A percentile compares a stretch with the other conserved stretches of the same genome.
Conservation (phyloP, 116 monocot species). For the Zostera marina region DNA sequence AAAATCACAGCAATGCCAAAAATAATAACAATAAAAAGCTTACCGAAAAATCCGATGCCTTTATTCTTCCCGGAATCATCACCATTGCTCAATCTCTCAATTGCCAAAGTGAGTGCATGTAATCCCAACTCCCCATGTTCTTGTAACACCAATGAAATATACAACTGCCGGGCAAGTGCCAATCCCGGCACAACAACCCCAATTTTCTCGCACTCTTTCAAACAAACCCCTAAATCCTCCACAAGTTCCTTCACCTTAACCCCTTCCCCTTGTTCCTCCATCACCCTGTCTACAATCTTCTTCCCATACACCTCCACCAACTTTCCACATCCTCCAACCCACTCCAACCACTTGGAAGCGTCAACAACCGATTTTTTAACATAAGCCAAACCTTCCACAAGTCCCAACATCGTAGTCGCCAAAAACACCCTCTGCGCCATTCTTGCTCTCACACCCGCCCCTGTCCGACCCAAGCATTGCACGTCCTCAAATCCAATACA, state of each 20-base stretch:
- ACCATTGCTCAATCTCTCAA: constrained; percentile 21
- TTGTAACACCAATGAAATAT: constrained; percentile 25
- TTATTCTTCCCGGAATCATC: not conserved
- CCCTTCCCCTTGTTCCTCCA: not conserved
- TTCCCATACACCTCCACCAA: constrained; percentile 15
- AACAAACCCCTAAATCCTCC: constrained; percentile 24
- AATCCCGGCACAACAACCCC: constrained; percentile 24
- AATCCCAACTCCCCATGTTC: constrained; percentile 18
- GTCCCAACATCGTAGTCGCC: not conserved
- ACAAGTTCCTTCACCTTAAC: constrained; percentile 21
- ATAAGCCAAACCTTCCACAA: not conserved
- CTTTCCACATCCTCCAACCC: not conserved
- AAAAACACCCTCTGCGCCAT: not conserved
- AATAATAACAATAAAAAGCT: not conserved
- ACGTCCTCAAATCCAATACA: not conserved
- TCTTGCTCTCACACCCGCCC: not conserved
- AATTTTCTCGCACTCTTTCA: constrained; percentile 25
- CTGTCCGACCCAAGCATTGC: not conserved
- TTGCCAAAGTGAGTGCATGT: constrained; percentile 22
- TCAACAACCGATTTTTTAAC: not conserved
- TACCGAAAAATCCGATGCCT: not conserved
- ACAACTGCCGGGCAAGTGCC: constrained; percentile 25
- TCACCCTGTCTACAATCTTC: constrained; percentile 14
- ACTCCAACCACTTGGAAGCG: not conserved
- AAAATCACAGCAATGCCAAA: not conserved